Percentiles rank a stretch among this genome's conserved stretches.
These are phyloP conservation scores for Cytospora piceae DNA, from an alignment of 2,329 filamentous ascomycete genomes.

Conservation along the genomic window DNA sequence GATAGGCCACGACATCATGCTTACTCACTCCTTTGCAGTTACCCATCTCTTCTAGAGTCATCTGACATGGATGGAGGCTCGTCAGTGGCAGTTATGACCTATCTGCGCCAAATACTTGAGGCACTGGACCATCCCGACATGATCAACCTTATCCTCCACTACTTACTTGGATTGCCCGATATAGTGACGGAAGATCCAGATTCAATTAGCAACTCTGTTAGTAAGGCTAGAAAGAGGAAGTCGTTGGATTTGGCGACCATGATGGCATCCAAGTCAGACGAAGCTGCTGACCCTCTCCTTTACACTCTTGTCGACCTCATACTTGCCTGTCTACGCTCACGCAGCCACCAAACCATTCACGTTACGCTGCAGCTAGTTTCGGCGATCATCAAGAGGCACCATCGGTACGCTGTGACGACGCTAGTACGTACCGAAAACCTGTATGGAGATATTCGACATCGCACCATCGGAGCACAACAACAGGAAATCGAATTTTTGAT, in stretches of 20 bases:
- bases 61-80: slow-evolving; percentile 97
- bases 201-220: slow-evolving; percentile 56
- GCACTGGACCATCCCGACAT: slow-evolving; percentile 91
- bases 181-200: slow-evolving; percentile 43
- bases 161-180: slow-evolving; percentile 82
- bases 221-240: slow-evolving; percentile 78
- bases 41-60: slow-evolving; percentile 93
- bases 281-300: slow-evolving; percentile 76
- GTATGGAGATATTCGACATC: slow-evolving; percentile 55
- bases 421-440: slow-evolving; percentile 70
- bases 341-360: slow-evolving; percentile 85
- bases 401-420: slow-evolving; percentile 80
- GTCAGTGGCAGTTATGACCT: slow-evolving; percentile 92
- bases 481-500: slow-evolving; percentile 75
- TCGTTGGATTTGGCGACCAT: slow-evolving; percentile 86
- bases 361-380: slow-evolving; percentile 88
- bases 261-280: slow-evolving; percentile 74
- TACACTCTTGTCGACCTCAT: slow-evolving; percentile 95
- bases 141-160: slow-evolving; percentile 90
- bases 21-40: slow-evolving; percentile 55
- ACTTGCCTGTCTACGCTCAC: slow-evolving; percentile 80
- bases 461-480: slow-evolving; percentile 75
- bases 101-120: slow-evolving; percentile 87
- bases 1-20: neutral
- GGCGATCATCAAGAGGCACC: slow-evolving; percentile 83